Evolutionary conservation across 2,329 filamentous ascomycete genomes (phyloP), one percentile per base, ranked within the genome.

Genomic region (Neopestalotiopsis sp.): DNA sequence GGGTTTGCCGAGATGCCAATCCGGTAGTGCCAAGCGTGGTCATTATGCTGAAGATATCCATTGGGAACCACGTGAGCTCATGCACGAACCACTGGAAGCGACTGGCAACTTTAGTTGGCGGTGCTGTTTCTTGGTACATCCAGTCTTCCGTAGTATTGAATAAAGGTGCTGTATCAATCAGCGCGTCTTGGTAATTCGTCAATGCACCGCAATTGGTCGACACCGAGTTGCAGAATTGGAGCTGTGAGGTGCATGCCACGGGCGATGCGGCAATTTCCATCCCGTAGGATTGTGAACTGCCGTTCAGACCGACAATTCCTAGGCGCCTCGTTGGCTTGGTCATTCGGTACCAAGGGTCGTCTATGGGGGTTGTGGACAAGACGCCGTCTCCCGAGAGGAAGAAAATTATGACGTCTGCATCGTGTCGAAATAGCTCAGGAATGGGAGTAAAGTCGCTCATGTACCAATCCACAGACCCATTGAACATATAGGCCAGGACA

Each of bases 301-400:
- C 6, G 3, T n/a, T 1, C 7, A 17, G 3, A 1, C 20, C 30
- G 60, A 5, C 2, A 4, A 13, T 14, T 4, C 52, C 34, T 38
- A 6, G 3, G 14, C 4, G 3, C 0, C 4, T 13, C 30, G n/a
- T 7, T 38, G 34, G 34, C 34, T 38, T 38, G 34, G 59, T 73
- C 2, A 65, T 71, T 10, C 52, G 61, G 17, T 74, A 74, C 73
- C 72, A 74, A 2, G 67, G 62, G 24, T 73, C 73, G 3, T 72
- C 67, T 30, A 65, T 67, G 5, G 20, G 20, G 5, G 71, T 32
- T 5, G 2, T n/a, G 28, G 74, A 74, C 2, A 4, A 0, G 4
- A 74, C 66, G 1, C 72, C 70, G 20, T 72, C 69, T 2, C 73
- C 73, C 0, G 70, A 70, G 12, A 74, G 28, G 40, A 72, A 74